Conservation (phyloP, 1,139 yeast species). For the Debaryomyces subglobosus region DNA sequence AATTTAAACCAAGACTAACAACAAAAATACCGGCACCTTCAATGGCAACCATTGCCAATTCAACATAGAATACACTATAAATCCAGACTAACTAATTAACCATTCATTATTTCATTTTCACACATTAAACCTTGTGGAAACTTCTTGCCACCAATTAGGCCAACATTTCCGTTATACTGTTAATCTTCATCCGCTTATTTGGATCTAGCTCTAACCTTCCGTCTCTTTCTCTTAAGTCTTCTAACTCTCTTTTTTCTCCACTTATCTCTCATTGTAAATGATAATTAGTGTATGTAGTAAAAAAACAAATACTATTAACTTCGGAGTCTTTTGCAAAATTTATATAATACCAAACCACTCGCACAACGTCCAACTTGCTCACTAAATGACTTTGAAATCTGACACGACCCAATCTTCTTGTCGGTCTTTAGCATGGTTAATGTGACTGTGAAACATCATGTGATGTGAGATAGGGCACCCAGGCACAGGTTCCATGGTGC, state of each 20-base stretch:
- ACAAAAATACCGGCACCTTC: conserved; percentile 6
- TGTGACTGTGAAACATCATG: conserved; percentile 6
- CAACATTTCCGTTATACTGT: conserved; percentile 3
- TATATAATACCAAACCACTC: conserved; percentile 4
- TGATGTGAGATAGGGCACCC: conserved; percentile 2
- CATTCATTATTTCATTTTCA: background rate
- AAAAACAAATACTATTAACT: conserved; percentile 19
- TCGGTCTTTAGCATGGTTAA: background rate
- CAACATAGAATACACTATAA: conserved; percentile 3
- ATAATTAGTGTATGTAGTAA: conserved; percentile 30
- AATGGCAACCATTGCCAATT: conserved; percentile 1
- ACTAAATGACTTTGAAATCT: conserved; percentile 6
- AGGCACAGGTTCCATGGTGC: background rate
- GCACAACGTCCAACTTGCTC: conserved; percentile 6
- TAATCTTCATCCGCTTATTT: conserved; percentile 63
- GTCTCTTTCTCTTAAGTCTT: conserved; percentile 99
- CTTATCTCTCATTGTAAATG: conserved; percentile 77
- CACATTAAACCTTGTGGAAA: background rate
- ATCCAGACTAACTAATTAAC: background rate
- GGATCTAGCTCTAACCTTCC: conserved; percentile 99
- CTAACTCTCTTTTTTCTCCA: conserved; percentile 99
- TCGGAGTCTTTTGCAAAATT: background rate
- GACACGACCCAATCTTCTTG: conserved; percentile 4
- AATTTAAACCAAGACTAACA: conserved; percentile 7
- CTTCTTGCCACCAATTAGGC: conserved; percentile 2